These are phyloP conservation scores for Ilex asprella DNA, from an alignment of 257 asterid species.

Conservation along the genomic window DNA sequence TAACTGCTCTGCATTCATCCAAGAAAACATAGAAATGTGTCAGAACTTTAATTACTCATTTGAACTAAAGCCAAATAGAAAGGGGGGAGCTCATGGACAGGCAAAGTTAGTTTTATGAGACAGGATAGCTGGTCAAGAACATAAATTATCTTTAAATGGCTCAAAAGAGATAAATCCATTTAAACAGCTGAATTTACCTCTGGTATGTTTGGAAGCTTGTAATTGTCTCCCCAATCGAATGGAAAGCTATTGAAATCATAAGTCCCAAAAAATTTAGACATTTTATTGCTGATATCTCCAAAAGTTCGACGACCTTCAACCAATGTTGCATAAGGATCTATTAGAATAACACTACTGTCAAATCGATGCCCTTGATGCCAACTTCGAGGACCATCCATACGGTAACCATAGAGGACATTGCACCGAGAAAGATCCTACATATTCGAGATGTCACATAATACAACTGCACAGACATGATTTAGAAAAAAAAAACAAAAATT, in stretches of 20 bases:
- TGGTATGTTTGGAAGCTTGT: conserved; percentile 74
- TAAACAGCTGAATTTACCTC: conserved; percentile 56
- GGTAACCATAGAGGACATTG: conserved; percentile 72
- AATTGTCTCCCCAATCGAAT: conserved; percentile 87
- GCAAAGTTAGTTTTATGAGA: too few relatives aligned
- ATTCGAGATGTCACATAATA: conserved; percentile 6
- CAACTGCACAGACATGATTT: background rate
- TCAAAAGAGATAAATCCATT: conserved; percentile 12
- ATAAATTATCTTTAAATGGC: conserved; percentile 4
- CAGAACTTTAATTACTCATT: too few relatives aligned
- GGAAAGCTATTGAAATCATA: conserved; percentile 72
- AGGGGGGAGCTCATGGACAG: background rate
- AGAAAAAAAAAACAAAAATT: background rate
- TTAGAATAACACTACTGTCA: conserved; percentile 48
- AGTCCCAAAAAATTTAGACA: conserved; percentile 60
- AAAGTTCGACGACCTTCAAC: conserved; percentile 81
- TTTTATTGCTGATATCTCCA: conserved; percentile 70
- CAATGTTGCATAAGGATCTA: conserved; percentile 92
- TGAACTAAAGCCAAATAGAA: background rate
- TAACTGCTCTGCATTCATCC: too few relatives aligned
- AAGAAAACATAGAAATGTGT: too few relatives aligned
- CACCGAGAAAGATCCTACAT: conserved; percentile 70
- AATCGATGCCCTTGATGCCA: conserved; percentile 94
- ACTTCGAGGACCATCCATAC: conserved; percentile 70
- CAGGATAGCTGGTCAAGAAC: too few relatives aligned